phyloP scores from a whole-genome alignment of 345 rosid species.

The Heritiera littoralis region DNA sequence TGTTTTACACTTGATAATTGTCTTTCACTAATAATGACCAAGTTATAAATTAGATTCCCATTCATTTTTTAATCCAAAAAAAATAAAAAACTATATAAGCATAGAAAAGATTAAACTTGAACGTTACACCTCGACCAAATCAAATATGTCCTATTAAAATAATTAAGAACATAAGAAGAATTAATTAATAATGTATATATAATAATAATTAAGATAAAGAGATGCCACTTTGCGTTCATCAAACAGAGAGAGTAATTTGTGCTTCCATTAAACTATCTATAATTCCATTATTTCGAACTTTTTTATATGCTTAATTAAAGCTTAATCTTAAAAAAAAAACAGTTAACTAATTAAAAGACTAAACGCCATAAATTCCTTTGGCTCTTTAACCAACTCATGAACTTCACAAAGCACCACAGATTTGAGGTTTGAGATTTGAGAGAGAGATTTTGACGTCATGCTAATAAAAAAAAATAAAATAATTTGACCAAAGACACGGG shows the following conservation, averaged over 20 bases:
- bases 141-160: not conserved
- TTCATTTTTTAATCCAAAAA: not conserved
- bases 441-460: not conserved
- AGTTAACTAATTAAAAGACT: no score
- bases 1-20: not conserved
- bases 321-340: not conserved
- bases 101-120: not conserved
- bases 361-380: not conserved
- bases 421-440: not conserved
- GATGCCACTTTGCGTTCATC: not conserved
- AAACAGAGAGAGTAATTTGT: not conserved
- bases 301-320: not conserved
- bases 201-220: not conserved
- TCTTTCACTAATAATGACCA: not conserved
- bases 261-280: not conserved
- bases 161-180: not conserved
- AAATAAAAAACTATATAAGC: not conserved
- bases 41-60: not conserved
- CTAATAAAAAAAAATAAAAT: not conserved
- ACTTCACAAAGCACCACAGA: not conserved
- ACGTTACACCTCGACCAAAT: not conserved
- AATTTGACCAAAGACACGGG: not conserved
- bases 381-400: not conserved
- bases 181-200: not conserved
- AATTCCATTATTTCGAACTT: slow-evolving; percentile 6